A percentile compares a stretch with the other conserved stretches of the same genome.
Evolutionary conservation across 305 asterid species (phyloP).

Genomic region (Euphrasia arctica): DNA sequence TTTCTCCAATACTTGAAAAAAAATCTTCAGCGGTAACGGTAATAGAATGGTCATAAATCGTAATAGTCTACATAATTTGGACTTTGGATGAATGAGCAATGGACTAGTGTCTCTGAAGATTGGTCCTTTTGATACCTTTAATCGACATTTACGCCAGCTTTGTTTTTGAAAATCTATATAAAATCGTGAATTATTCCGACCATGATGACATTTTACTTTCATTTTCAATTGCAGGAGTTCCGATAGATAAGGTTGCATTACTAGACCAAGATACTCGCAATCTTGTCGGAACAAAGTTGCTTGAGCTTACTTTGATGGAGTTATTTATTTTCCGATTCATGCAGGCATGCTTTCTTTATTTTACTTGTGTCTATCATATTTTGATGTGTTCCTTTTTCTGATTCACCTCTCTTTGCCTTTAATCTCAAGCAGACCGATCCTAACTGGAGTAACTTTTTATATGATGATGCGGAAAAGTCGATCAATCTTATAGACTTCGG

Average conservation of each 20-base stretch:
- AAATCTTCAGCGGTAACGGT: constrained; percentile 4
- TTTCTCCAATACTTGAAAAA: constrained; percentile 7
- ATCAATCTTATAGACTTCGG: constrained; percentile 96
- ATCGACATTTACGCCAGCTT: not conserved
- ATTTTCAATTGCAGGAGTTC: constrained; percentile 53
- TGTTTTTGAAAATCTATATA: constrained; percentile 4
- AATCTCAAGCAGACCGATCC: constrained; percentile 89
- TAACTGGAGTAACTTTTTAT: constrained; percentile 91
- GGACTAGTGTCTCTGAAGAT: no score
- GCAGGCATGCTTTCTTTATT: constrained; percentile 56
- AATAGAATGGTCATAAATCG: not conserved
- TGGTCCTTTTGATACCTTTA: constrained; percentile 8
- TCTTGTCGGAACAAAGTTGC: constrained; percentile 79
- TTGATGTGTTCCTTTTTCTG: constrained; percentile 7
- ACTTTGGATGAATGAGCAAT: no score
- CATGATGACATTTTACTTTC: constrained; percentile 13
- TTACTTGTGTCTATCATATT: not conserved
- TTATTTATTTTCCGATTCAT: constrained; percentile 78
- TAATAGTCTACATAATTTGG: constrained; percentile 8
- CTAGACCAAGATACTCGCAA: constrained; percentile 82
- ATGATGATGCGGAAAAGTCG: constrained; percentile 49
- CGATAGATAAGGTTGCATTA: constrained; percentile 83
- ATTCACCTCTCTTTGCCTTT: constrained; percentile 28
- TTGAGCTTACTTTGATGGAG: constrained; percentile 85
- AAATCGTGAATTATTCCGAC: constrained; percentile 7